These are phyloP conservation scores for Gossypium anomalum DNA, from an alignment of 345 rosid genomes.

Conservation along the genomic window DNA sequence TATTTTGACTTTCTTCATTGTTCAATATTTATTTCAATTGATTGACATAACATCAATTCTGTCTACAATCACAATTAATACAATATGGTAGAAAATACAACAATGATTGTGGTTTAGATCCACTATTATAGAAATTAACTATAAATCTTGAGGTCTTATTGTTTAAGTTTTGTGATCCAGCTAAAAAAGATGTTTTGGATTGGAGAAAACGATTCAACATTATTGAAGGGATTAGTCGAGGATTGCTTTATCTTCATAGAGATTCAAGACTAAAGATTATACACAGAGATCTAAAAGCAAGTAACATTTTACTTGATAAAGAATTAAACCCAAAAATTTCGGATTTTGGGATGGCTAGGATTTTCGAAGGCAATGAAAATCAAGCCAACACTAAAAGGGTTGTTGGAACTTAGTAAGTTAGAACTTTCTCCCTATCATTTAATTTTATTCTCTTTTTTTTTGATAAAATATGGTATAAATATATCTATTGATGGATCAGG, in stretches of 20 bases:
- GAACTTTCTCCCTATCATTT: background rate
- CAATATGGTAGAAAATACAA: too few relatives aligned
- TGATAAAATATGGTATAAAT: background rate
- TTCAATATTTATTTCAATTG: too few relatives aligned
- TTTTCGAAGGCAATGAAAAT: conserved; percentile 21
- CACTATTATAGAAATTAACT: too few relatives aligned
- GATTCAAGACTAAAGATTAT: conserved; percentile 31
- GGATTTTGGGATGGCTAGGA: conserved; percentile 39
- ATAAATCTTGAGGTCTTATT: background rate
- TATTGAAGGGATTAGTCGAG: background rate
- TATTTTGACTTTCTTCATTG: too few relatives aligned
- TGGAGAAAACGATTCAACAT: background rate
- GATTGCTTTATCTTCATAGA: background rate
- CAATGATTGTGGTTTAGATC: too few relatives aligned
- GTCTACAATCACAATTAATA: too few relatives aligned
- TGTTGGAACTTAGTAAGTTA: conserved; percentile 26
- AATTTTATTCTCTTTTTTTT: too few relatives aligned
- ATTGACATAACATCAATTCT: too few relatives aligned
- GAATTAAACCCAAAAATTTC: conserved; percentile 29
- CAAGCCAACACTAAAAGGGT: conserved; percentile 22
- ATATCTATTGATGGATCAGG: too few relatives aligned
- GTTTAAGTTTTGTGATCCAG: background rate
- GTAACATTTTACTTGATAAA: conserved; percentile 30
- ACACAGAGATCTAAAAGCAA: conserved; percentile 32
- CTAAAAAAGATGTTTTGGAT: background rate